A percentile compares a stretch with the other conserved stretches of the same genome.
These are phyloP conservation scores for Lentinus brumalis DNA, from an alignment of 768 basidiomycete genomes.

Conservation along the genomic window DNA sequence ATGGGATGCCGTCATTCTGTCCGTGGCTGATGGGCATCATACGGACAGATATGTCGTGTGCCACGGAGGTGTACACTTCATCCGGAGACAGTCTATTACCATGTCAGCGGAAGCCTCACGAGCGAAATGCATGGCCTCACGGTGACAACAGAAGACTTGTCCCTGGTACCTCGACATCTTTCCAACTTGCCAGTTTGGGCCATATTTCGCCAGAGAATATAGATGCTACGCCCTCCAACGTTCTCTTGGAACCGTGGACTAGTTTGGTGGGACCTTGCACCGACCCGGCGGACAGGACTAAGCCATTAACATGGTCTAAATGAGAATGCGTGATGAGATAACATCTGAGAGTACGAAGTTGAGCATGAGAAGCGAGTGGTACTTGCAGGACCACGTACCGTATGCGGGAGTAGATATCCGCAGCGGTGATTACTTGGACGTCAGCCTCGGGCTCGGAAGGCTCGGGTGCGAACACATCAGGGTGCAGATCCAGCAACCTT, in stretches of 20 bases:
- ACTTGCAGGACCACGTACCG: conserved; percentile 17
- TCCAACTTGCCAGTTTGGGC: conserved; percentile 82
- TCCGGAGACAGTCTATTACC: conserved; percentile 50
- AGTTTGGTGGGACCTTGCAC: conserved; percentile 61
- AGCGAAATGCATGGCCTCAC: conserved; percentile 41
- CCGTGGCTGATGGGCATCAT: conserved; percentile 78
- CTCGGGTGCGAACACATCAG: conserved; percentile 51
- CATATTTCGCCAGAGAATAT: conserved; percentile 81
- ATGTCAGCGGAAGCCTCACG: conserved; percentile 10
- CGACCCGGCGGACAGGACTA: conserved; percentile 85
- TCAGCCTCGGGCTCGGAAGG: conserved; percentile 19
- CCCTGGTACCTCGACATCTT: conserved; percentile 62
- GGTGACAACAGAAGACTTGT: conserved; percentile 62
- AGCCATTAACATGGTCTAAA: conserved; percentile 83
- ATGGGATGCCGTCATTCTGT: conserved; percentile 50
- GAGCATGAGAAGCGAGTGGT: not conserved
- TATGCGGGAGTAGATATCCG: conserved; percentile 50
- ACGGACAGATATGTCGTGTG: conserved; percentile 60
- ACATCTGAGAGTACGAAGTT: conserved; percentile 47
- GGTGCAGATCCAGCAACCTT: conserved; percentile 57
- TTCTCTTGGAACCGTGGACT: conserved; percentile 60
- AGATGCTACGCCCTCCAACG: conserved; percentile 67
- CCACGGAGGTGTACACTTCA: conserved; percentile 53
- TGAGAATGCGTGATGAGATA: conserved; percentile 90
- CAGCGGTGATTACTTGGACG: conserved; percentile 38